These are phyloP conservation scores for Leishmania mexicana DNA, from an alignment of 208 protist species.

Conservation along the genomic window DNA sequence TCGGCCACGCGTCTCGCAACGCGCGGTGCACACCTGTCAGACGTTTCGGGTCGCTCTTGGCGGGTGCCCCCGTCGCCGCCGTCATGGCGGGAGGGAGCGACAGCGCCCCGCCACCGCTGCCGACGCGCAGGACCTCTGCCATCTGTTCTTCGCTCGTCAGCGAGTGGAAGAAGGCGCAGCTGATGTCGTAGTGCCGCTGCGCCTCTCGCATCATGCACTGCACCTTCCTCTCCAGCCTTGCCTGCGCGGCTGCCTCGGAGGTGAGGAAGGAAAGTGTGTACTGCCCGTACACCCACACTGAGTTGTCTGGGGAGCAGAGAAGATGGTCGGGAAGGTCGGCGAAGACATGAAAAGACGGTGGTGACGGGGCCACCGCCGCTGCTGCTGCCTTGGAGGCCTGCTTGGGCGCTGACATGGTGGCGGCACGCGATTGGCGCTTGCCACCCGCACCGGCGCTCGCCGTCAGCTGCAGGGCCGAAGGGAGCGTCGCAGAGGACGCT, in stretches of 20 bases:
- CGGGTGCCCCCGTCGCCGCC: neutral
- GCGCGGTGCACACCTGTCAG: neutral
- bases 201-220: constrained; percentile 47
- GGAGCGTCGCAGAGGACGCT: neutral
- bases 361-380: neutral
- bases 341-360: constrained; percentile 41
- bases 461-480: neutral
- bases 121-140: constrained; percentile 35
- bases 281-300: constrained; percentile 60
- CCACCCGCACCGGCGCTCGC: neutral
- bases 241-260: constrained; percentile 38
- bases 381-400: neutral
- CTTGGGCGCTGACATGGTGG: neutral
- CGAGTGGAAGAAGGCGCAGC: constrained; percentile 24
- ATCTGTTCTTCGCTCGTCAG: constrained; percentile 29
- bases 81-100: neutral
- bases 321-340: constrained; percentile 62
- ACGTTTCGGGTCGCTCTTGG: neutral
- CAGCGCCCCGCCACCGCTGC: neutral
- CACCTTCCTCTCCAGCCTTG: constrained; percentile 39
- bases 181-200: constrained; percentile 33
- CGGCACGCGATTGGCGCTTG: neutral
- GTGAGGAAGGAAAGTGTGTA: constrained; percentile 58
- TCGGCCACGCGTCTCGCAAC: constrained; percentile 15
- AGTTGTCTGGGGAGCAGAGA: constrained; percentile 70